These are phyloP conservation scores for Thuidium tamariscinum DNA, from an alignment of 225 moss, liverwort and hornwort genomes.

Conservation along the genomic window DNA sequence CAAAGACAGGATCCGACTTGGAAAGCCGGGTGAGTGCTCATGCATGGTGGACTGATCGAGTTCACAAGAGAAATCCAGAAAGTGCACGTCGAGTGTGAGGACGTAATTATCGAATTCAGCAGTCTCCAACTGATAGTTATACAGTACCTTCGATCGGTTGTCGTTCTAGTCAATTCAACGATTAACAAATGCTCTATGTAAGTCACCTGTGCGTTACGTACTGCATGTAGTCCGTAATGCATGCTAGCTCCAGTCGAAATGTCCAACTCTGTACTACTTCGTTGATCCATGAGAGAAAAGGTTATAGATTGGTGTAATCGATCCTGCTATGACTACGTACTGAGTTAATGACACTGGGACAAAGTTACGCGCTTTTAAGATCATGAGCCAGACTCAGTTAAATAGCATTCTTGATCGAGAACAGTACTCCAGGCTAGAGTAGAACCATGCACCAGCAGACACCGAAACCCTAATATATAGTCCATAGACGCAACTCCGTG, in stretches of 20 bases:
- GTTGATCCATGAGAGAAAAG: background rate
- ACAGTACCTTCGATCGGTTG: background rate
- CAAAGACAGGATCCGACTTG: background rate
- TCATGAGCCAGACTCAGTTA: background rate
- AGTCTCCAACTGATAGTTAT: no score
- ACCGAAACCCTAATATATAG: background rate
- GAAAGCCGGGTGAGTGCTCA: background rate
- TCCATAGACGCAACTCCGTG: background rate
- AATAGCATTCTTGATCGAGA: background rate
- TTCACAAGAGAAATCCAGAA: background rate
- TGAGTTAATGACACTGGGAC: background rate
- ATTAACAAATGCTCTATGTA: no score
- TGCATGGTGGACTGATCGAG: background rate
- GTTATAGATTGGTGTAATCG: no score
- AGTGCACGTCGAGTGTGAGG: background rate
- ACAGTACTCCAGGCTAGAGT: background rate
- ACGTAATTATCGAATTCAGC: background rate
- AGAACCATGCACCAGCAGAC: background rate
- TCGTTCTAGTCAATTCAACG: no score
- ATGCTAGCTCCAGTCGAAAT: background rate
- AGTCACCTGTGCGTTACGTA: background rate
- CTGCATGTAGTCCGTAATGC: background rate
- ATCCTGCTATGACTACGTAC: background rate
- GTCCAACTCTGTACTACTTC: background rate
- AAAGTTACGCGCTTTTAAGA: background rate